These are phyloP conservation scores for Tuber melanosporum DNA, from an alignment of 495 filamentous ascomycete genomes.

Conservation along the genomic window DNA sequence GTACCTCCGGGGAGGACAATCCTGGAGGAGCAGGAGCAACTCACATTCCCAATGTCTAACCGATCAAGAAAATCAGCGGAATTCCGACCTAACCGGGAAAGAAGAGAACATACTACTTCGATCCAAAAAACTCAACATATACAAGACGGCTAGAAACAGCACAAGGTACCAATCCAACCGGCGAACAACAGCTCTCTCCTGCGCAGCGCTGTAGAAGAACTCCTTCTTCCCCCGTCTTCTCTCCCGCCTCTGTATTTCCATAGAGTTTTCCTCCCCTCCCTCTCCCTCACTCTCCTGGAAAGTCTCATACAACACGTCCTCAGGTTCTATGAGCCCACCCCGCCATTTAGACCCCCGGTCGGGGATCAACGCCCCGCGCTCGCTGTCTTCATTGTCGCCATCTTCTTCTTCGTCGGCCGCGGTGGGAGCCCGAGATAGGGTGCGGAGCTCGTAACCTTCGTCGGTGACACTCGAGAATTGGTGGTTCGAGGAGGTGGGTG, in stretches of 20 bases:
- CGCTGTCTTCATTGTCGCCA: conserved; percentile 13
- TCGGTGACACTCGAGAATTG: conserved; percentile 11
- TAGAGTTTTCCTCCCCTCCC: conserved; percentile 9
- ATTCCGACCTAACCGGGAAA: background rate
- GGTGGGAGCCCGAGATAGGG: conserved; percentile 8
- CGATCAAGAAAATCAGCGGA: background rate
- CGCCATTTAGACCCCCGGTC: conserved; percentile 6
- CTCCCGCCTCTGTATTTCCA: conserved; percentile 11
- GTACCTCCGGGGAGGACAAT: background rate
- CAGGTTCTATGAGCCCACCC: conserved; percentile 16
- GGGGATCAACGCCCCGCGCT: conserved; percentile 26
- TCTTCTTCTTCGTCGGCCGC: conserved; percentile 5
- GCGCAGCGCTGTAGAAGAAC: conserved; percentile 61
- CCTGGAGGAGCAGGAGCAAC: background rate
- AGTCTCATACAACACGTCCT: conserved; percentile 36
- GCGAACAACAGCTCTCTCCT: conserved; percentile 64
- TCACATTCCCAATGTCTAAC: conserved; percentile 40
- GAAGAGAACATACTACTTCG: conserved; percentile 37
- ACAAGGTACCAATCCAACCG: conserved; percentile 72
- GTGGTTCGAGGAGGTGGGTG: conserved; percentile 22
- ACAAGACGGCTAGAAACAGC: conserved; percentile 70
- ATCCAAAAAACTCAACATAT: conserved; percentile 56
- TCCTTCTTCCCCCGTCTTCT: conserved; percentile 23
- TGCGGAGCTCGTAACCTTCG: conserved; percentile 28
- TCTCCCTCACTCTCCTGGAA: conserved; percentile 26